Base-by-base conservation (phyloP, 805 yeast genomes). In the Limtongozyma cylindracea region DNA sequence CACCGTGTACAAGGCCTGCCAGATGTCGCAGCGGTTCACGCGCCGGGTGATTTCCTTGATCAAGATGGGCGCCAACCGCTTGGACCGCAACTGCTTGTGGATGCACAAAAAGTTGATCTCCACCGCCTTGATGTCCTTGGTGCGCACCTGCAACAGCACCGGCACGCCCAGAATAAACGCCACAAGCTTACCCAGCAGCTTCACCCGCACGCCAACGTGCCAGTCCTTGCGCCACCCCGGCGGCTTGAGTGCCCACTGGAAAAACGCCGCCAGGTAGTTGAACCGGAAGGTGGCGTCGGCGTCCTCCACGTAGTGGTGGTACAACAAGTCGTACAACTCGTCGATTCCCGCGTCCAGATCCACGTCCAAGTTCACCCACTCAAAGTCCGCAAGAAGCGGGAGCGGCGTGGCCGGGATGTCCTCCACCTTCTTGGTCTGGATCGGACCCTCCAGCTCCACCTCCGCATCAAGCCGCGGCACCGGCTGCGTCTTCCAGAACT, bases 401-500 rank as follows among this genome's bases (percentile, higher is more conserved):
- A 62, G 55, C 5, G 95, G 92, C 11, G 50, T 47, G 21, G 53
- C 61, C 5, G 82, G 62, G 18, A 88, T 60, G 26, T 80, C 80
- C 4, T 45, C 72, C 2, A 82, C 67, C 0, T 64, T 65, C 38
- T 76, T 77, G 6, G 35, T 22, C 33, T 80, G 91, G 30, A 82
- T 77, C 6, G 91, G 84, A 0, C 94, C 94, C 37, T 78, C 92
- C 8, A 51, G 41, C 5, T 47, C 54, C 20, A 71, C 53, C 20
- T 50, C 41, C 35, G 71, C 88, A 38, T 74, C 74, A 29, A 82
- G 65, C 15, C 53, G 54, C 6, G 80, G 61, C 11, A 88, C 96
- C 0, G 98, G 98, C 47, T 88, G 98, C 3, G 98, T 88, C 37
- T 73, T 76, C 98, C 98, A 88, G 47, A 88, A 88, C 48, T 74